Conservation (phyloP, 2,329 filamentous ascomycete species). For the Talaromyces sp. region DNA sequence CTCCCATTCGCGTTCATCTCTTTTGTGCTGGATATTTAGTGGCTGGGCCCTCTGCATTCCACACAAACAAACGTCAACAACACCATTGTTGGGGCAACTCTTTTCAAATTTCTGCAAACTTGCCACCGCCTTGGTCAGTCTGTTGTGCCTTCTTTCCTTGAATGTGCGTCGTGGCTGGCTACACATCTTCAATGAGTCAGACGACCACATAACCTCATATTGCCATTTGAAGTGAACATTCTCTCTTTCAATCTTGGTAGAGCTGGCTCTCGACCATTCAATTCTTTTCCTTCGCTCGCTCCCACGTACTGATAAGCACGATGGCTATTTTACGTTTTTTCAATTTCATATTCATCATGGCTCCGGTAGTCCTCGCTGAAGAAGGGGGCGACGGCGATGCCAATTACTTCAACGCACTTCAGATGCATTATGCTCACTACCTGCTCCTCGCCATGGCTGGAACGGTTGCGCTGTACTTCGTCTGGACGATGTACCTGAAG, state of each 20-base stretch:
- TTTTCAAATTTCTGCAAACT: not conserved
- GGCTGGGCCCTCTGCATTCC: not conserved
- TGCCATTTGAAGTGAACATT: not conserved
- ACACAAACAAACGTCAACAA: not conserved
- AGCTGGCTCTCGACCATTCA: constrained; percentile 5
- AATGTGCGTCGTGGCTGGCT: not conserved
- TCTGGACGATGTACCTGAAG: constrained; percentile 61
- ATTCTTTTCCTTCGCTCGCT: not conserved
- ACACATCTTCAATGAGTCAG: not conserved
- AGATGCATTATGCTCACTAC: constrained; percentile 43
- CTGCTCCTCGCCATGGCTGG: constrained; percentile 54
- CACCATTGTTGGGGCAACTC: not conserved
- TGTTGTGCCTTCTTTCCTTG: not conserved
- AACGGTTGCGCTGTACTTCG: constrained; percentile 56
- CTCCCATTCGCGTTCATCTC: not conserved
- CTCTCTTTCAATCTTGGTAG: not conserved
- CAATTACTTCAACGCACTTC: constrained; percentile 1
- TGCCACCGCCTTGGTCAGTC: not conserved
- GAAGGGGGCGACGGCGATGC: not conserved
- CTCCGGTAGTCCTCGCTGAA: constrained; percentile 5
- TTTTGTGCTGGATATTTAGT: not conserved
- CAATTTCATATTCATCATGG: constrained; percentile 4
- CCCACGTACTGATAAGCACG: not conserved
- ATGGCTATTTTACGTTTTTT: not conserved
- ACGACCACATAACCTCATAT: not conserved